Percentiles rank a stretch among this genome's conserved stretches.
phyloP scores from a whole-genome alignment of 2,329 filamentous ascomycete genomes.

The Trichoderma hamatum region DNA sequence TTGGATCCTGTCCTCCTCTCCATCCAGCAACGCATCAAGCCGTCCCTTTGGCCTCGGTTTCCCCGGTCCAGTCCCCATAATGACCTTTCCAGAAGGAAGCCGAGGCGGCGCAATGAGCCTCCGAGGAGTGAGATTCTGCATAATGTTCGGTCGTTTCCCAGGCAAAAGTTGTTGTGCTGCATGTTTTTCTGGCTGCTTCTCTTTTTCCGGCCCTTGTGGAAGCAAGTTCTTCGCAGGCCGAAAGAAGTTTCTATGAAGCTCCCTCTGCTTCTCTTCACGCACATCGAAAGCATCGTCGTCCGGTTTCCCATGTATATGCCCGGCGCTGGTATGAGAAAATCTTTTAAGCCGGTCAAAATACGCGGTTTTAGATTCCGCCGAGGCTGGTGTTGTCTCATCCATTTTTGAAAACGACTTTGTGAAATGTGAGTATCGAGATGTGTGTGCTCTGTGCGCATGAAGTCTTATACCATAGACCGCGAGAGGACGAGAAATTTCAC shows the following conservation, averaged over 20 bases:
- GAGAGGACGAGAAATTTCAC: not conserved
- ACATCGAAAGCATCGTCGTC: slow-evolving; percentile 38
- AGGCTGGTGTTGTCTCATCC: not conserved
- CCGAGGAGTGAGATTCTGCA: slow-evolving; percentile 28
- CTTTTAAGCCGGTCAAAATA: slow-evolving; percentile 50
- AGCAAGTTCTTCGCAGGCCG: not conserved
- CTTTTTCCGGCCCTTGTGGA: not conserved
- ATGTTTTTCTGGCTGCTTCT: not conserved
- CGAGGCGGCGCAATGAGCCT: slow-evolving; percentile 27
- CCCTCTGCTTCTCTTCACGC: slow-evolving; percentile 41
- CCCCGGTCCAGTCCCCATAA: slow-evolving; percentile 32
- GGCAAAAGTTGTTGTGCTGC: not conserved
- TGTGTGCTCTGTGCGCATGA: not conserved
- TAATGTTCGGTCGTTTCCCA: not conserved
- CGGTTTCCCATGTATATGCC: not conserved
- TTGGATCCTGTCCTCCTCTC: slow-evolving; percentile 19
- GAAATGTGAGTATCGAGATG: not conserved
- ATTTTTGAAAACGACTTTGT: not conserved
- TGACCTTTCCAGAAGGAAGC: slow-evolving; percentile 27
- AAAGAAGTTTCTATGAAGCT: slow-evolving; percentile 38
- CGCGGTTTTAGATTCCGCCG: slow-evolving; percentile 47
- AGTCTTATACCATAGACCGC: not conserved
- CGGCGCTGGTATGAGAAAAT: slow-evolving; percentile 27
- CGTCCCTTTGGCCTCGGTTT: slow-evolving; percentile 32
- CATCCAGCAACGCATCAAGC: slow-evolving; percentile 29